phyloP scores from a whole-genome alignment of 2,329 filamentous ascomycete genomes.

The Chalara sp. region DNA sequence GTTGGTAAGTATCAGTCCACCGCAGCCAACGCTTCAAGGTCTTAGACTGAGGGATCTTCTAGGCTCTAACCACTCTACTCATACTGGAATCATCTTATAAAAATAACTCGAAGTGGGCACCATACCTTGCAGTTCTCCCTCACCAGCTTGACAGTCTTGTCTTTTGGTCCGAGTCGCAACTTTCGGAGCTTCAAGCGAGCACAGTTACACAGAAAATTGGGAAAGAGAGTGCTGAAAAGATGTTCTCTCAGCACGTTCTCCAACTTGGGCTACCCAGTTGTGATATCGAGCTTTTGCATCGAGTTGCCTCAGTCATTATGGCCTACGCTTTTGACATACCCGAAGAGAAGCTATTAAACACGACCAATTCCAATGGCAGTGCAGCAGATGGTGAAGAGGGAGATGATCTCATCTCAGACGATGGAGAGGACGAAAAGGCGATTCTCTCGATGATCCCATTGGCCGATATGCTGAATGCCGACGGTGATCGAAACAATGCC shows the following conservation, averaged over 20 bases:
- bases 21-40: no score
- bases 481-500: constrained; percentile 60
- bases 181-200: constrained; percentile 56
- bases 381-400: constrained; percentile 35
- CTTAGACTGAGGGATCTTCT: constrained; percentile 4
- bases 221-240: constrained; percentile 48
- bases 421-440: constrained; percentile 37
- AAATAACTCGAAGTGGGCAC: constrained; percentile 30
- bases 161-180: constrained; percentile 58
- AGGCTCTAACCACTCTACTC: constrained; percentile 21
- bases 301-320: constrained; percentile 64
- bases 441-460: constrained; percentile 62
- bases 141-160: constrained; percentile 58
- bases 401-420: constrained; percentile 37
- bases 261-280: constrained; percentile 41
- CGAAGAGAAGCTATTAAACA: constrained; percentile 10
- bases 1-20: constrained; percentile 27
- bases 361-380: constrained; percentile 37
- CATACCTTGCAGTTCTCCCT: constrained; percentile 58
- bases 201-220: constrained; percentile 60
- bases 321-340: constrained; percentile 64
- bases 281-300: constrained; percentile 45
- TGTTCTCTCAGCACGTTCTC: constrained; percentile 46
- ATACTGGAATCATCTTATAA: constrained; percentile 10
- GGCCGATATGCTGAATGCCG: constrained; percentile 66